Conservation (phyloP, 2,329 filamentous ascomycete genomes). For the Scytalidium lignicola region DNA sequence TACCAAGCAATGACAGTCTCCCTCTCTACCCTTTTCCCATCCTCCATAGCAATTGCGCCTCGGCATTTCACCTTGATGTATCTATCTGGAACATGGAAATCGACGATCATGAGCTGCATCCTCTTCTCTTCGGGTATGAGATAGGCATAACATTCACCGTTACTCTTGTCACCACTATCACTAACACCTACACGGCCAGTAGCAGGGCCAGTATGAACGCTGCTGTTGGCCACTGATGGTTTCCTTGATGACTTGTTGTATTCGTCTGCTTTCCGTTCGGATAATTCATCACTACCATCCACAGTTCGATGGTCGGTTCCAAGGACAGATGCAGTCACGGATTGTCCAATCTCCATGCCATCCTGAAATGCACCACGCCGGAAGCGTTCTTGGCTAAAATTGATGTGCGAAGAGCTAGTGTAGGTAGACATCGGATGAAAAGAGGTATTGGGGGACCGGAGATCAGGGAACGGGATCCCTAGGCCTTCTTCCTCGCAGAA, state of each 20-base stretch:
- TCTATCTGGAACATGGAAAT: constrained; percentile 22
- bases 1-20: constrained; percentile 24
- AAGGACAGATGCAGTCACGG: no score
- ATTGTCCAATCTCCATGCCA: not conserved
- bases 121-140: constrained; percentile 20
- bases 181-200: no score
- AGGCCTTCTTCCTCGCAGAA: constrained; percentile 23
- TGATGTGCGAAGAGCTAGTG: not conserved
- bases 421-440: not conserved
- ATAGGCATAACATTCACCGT: constrained; percentile 6
- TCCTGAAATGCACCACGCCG: not conserved
- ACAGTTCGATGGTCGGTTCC: no score
- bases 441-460: not conserved
- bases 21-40: constrained; percentile 19
- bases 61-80: constrained; percentile 22
- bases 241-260: not conserved
- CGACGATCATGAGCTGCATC: constrained; percentile 18
- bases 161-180: not conserved
- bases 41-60: constrained; percentile 10
- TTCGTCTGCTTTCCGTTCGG: not conserved
- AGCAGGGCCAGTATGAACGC: no score
- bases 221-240: not conserved
- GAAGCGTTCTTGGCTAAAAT: not conserved
- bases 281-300: no score
- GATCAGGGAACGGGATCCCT: not conserved